A percentile compares a stretch with the other conserved stretches of the same genome.
phyloP scores from a whole-genome alignment of 2,329 filamentous ascomycete genomes.

The Pseudomassariella vexata region DNA sequence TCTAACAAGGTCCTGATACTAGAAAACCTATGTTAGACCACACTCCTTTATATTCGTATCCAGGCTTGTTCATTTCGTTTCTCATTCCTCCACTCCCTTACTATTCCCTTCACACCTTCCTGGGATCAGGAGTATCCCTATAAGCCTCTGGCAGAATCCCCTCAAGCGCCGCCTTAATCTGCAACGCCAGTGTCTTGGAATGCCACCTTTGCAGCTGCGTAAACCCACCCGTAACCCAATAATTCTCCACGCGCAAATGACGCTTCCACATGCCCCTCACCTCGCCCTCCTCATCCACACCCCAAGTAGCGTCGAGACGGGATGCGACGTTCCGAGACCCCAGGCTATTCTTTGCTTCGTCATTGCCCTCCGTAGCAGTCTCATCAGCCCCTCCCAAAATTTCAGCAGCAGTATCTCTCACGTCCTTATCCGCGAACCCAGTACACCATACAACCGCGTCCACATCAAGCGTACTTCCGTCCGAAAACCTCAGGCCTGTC shows the following conservation, averaged over 20 bases:
- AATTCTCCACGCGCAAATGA: conserved; percentile 23
- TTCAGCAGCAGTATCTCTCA: conserved; percentile 3
- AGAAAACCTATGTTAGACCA: too few species aligned
- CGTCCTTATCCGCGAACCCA: conserved; percentile 21
- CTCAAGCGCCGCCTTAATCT: conserved; percentile 28
- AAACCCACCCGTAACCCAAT: conserved; percentile 28
- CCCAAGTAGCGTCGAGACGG: conserved; percentile 32
- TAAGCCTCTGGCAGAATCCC: conserved; percentile 29
- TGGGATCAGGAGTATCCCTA: conserved; percentile 5
- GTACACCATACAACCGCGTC: conserved; percentile 32
- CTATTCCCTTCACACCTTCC: too few species aligned
- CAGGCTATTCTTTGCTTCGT: conserved; percentile 5
- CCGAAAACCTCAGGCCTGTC: conserved; percentile 21
- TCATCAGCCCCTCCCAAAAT: background rate
- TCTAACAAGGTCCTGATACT: too few species aligned
- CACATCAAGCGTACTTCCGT: conserved; percentile 20
- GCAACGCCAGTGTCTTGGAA: conserved; percentile 35
- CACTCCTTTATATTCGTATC: too few species aligned
- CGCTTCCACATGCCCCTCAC: conserved; percentile 34
- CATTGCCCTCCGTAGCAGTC: background rate
- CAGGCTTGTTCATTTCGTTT: too few species aligned
- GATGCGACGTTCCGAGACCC: conserved; percentile 21
- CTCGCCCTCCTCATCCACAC: conserved; percentile 35
- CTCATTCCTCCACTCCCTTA: too few species aligned
- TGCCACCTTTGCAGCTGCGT: conserved; percentile 27